Evolutionary conservation across 2,329 filamentous ascomycete species (phyloP), one percentile per base, ranked within the genome.

Genomic region (Phialocephala sp.): DNA sequence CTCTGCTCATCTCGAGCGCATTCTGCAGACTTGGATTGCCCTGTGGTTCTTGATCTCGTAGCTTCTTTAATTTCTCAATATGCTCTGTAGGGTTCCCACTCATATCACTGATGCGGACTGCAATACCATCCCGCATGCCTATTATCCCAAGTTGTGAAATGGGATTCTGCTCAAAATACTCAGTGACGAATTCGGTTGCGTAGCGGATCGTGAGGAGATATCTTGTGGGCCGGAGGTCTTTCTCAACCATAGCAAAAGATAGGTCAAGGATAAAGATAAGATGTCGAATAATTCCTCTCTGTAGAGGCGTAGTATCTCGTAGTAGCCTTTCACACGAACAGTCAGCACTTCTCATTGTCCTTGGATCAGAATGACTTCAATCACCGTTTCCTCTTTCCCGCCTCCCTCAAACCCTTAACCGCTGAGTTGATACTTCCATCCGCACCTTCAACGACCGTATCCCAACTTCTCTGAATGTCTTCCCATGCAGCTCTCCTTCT

Each of bases 91-190:
- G 93, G 75, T 97, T 97, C 11, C 95, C 95, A 63, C 91, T 91
- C 83, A 98, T 89, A 75, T 97, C 92, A 75, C 91, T 95, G 69
- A 99, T 87, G 45, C 92, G 84, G 27, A 96, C 83, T 1, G 94
- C 94, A 18, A 98, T 83, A 18, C 95, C 95, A 77, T 98, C 95
- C 68, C 92, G 88, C 91, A 98, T 97, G 59, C 92, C 94, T 45
- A 99, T 83, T 36, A 99, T 90, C 27, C 91, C 94, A 64, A 99
- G 86, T 79, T 99, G 95, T 11, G 93, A 97, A 71, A 99, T 98
- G 12, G 95, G 95, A 74, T 99, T 99, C 79, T 99, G 95, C 79
- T 98, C 95, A 76, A 98, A 99, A 80, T 93, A 99, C 77, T 97
- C 94, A 66, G 89, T 86, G 58, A 98, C 91, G 78, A 98, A 99